phyloP scores from a whole-genome alignment of 2,329 filamentous ascomycete genomes.

The Cercospora sp. region DNA sequence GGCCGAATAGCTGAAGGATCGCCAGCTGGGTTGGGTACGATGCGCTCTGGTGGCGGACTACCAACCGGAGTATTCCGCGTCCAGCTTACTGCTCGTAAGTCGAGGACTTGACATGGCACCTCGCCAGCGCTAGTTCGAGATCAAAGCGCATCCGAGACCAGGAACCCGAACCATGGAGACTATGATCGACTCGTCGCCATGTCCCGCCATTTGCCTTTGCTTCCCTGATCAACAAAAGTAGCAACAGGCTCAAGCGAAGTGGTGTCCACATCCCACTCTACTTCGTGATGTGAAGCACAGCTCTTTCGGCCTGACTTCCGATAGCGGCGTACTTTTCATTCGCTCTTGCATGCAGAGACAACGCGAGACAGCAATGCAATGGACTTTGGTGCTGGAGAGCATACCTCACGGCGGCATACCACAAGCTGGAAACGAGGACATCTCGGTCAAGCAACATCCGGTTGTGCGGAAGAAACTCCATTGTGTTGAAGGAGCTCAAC shows the following conservation, averaged over 20 bases:
- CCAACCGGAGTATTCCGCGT: constrained; percentile 10
- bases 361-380: neutral
- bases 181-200: neutral
- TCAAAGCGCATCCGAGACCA: constrained; percentile 3
- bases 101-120: neutral
- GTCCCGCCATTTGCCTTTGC: neutral
- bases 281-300: neutral
- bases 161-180: neutral
- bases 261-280: neutral
- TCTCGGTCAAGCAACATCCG: neutral
- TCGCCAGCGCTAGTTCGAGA: neutral
- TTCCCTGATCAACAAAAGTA: constrained; percentile 3
- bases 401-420: neutral
- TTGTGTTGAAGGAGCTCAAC: neutral
- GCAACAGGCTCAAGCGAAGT: neutral
- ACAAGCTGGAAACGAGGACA: neutral
- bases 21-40: constrained; percentile 9
- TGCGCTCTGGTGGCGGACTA: neutral
- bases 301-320: neutral
- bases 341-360: neutral
- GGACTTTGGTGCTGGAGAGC: neutral
- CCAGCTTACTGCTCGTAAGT: neutral
- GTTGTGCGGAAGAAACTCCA: no score
- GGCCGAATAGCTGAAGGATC: constrained; percentile 11
- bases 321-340: neutral